Conservation (phyloP, 805 yeast species). For the Candida andamanensis region DNA sequence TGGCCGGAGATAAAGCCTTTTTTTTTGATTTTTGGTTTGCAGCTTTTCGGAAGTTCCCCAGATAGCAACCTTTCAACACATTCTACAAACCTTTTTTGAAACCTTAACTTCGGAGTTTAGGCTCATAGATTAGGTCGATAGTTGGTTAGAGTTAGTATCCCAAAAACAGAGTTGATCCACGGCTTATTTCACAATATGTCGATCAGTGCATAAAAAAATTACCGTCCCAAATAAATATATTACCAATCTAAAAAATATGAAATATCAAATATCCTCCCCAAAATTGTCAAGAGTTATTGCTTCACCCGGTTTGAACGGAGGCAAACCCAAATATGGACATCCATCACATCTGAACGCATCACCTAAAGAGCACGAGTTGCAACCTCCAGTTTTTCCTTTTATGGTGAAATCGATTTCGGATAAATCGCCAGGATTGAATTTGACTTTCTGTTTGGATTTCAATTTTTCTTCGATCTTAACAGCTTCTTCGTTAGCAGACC, state of each 20-base stretch:
- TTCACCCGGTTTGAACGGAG: conserved; percentile 98
- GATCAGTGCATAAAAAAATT: too few relatives aligned
- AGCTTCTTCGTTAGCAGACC: conserved; percentile 50
- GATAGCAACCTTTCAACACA: too few relatives aligned
- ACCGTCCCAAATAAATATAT: conserved; percentile 10
- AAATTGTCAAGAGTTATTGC: conserved; percentile 69
- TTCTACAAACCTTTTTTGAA: too few relatives aligned
- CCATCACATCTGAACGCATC: conserved; percentile 99
- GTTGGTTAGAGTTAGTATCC: too few relatives aligned
- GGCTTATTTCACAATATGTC: too few relatives aligned
- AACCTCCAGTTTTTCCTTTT: conserved; percentile 96
- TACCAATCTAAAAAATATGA: neutral
- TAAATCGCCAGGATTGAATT: conserved; percentile 62
- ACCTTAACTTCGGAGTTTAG: too few relatives aligned
- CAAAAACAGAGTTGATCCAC: too few relatives aligned
- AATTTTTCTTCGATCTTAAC: conserved; percentile 48
- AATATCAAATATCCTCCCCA: conserved; percentile 64
- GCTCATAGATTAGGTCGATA: too few relatives aligned
- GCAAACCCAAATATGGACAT: conserved; percentile 94
- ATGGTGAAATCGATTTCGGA: conserved; percentile 92
- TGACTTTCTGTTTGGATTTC: conserved; percentile 44
- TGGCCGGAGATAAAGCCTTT: too few relatives aligned
- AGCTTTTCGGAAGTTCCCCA: too few relatives aligned
- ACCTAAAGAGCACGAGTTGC: conserved; percentile 95
- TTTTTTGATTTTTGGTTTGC: too few relatives aligned